phyloP scores from a whole-genome alignment of 2,329 filamentous ascomycete genomes.

The Alternaria postmessia region DNA sequence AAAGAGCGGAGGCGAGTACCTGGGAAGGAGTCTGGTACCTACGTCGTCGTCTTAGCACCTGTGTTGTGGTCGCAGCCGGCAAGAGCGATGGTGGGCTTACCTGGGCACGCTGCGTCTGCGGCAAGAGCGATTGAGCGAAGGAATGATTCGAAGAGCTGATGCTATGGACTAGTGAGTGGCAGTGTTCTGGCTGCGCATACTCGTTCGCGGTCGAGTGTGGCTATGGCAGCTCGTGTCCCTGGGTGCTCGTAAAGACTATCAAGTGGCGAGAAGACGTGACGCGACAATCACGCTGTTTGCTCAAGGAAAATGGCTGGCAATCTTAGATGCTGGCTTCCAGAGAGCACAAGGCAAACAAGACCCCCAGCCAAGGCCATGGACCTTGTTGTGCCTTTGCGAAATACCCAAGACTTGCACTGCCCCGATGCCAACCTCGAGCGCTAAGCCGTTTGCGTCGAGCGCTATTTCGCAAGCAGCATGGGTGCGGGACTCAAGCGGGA shows the following conservation, averaged over 20 bases:
- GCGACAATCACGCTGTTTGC: not conserved
- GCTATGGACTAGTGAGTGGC: constrained; percentile 11
- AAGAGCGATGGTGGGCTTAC: constrained; percentile 5
- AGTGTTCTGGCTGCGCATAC: constrained; percentile 16
- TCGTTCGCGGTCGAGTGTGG: constrained; percentile 13
- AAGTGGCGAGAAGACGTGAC: not conserved
- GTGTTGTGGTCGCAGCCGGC: not conserved
- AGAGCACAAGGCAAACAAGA: not conserved
- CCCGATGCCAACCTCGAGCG: not conserved
- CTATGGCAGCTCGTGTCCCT: constrained; percentile 2
- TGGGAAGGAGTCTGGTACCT: not conserved
- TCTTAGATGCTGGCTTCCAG: not conserved
- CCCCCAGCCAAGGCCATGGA: constrained; percentile 1
- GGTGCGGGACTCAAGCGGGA: constrained; percentile 5
- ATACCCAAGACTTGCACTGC: constrained; percentile 11
- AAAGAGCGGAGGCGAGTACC: constrained; percentile 9
- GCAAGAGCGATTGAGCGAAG: constrained; percentile 5
- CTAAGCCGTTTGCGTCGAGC: not conserved
- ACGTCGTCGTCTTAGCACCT: constrained; percentile 2
- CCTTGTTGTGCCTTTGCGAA: constrained; percentile 7
- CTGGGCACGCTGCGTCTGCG: constrained; percentile 6
- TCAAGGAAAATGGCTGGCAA: not conserved
- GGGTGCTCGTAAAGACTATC: not conserved
- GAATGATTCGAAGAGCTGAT: not conserved
- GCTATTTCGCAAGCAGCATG: constrained; percentile 5